phyloP scores from a whole-genome alignment of 2,329 filamentous ascomycete species.

The Microdochium bolleyi region DNA sequence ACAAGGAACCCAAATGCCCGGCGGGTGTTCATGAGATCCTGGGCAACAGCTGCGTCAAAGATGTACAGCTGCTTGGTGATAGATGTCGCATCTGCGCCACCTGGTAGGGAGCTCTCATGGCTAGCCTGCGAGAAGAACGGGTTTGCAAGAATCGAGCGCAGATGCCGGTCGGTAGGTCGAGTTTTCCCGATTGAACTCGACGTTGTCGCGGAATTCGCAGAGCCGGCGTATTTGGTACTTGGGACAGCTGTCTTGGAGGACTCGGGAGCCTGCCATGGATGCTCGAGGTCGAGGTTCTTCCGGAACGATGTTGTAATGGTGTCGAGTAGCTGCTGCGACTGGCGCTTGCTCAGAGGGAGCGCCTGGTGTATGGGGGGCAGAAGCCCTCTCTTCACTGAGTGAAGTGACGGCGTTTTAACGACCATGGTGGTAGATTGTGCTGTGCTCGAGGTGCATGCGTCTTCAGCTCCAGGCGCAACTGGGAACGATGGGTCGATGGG shows the following conservation, averaged over 20 bases:
- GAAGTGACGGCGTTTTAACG: conserved; percentile 23
- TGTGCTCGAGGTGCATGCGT: too few relatives aligned
- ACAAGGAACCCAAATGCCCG: conserved; percentile 46
- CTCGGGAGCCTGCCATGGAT: conserved; percentile 34
- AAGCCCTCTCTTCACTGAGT: conserved; percentile 27
- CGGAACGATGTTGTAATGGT: conserved; percentile 50
- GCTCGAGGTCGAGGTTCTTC: conserved; percentile 48
- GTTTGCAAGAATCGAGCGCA: conserved; percentile 49
- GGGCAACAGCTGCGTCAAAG: conserved; percentile 46
- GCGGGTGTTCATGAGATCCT: conserved; percentile 46
- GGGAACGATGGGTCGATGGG: too few relatives aligned
- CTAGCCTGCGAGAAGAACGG: conserved; percentile 39
- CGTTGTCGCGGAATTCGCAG: conserved; percentile 3
- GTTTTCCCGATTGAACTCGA: conserved; percentile 3
- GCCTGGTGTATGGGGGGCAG: conserved; percentile 43
- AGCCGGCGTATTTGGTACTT: conserved; percentile 3
- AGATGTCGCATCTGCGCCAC: conserved; percentile 3
- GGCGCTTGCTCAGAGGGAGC: conserved; percentile 37
- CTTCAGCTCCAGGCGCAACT: too few relatives aligned
- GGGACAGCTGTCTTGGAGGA: conserved; percentile 6
- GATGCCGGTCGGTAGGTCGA: conserved; percentile 38
- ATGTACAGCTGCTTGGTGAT: conserved; percentile 31
- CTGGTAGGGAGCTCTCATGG: conserved; percentile 10
- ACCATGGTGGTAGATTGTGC: conserved; percentile 12
- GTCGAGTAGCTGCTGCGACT: conserved; percentile 47